Evolutionary conservation across 2,329 filamentous ascomycete genomes (phyloP).

Genomic region (Lasiodiplodia gonubiensis): DNA sequence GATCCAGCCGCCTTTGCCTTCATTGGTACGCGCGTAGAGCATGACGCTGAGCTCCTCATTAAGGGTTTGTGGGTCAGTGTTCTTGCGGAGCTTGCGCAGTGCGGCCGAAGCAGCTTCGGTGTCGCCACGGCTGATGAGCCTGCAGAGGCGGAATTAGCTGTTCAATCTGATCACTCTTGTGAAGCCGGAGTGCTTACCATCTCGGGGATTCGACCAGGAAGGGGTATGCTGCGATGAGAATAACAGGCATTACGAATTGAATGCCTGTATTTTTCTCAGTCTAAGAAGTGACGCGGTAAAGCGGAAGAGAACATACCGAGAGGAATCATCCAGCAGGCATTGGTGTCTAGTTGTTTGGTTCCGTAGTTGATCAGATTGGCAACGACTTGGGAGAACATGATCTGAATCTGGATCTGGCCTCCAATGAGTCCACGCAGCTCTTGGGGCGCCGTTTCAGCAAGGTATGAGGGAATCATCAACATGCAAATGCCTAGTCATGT

Average conservation of each 20-base stretch:
- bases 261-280: background rate
- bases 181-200: background rate
- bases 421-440: constrained; percentile 20
- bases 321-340: constrained; percentile 26
- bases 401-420: constrained; percentile 24
- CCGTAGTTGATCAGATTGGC: constrained; percentile 24
- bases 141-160: background rate
- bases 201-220: constrained; percentile 21
- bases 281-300: background rate
- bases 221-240: constrained; percentile 22
- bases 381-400: constrained; percentile 23
- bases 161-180: background rate
- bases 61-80: constrained; percentile 6
- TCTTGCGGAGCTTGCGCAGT: constrained; percentile 15
- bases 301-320: background rate
- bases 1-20: constrained; percentile 14
- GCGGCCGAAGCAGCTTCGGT: constrained; percentile 18
- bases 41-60: constrained; percentile 19
- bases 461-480: constrained; percentile 25
- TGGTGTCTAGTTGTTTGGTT: constrained; percentile 18
- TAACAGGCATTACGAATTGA: constrained; percentile 21
- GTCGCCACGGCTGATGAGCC: constrained; percentile 20
- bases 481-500: constrained; percentile 12
- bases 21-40: constrained; percentile 19
- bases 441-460: constrained; percentile 24